These are phyloP conservation scores for Choanephora cucurbitarum DNA, from an alignment of 371 early-diverging fungal species.

Conservation along the genomic window DNA sequence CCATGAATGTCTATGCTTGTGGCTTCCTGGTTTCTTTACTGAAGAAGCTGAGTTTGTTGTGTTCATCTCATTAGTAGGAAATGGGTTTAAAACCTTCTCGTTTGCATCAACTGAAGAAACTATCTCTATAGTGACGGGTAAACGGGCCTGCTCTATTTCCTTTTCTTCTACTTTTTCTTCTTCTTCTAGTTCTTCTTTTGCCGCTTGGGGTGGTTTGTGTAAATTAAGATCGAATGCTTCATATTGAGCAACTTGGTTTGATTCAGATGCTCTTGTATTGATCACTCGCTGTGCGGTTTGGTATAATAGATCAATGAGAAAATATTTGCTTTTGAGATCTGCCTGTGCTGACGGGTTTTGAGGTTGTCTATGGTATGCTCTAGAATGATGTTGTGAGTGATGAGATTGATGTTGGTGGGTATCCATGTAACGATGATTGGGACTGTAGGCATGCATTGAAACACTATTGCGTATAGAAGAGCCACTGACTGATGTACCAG, in stretches of 20 bases:
- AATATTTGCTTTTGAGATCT: conserved; percentile 15
- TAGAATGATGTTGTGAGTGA: background rate
- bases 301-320: conserved; percentile 17
- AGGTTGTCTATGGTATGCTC: background rate
- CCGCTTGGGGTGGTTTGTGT: background rate
- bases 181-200: too few species aligned
- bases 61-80: background rate
- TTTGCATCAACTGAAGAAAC: background rate
- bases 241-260: conserved; percentile 10
- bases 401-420: conserved; percentile 3
- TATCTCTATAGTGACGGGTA: background rate
- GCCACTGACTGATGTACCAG: conserved; percentile 24
- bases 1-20: conserved; percentile 17
- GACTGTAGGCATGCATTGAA: conserved; percentile 20
- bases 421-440: conserved; percentile 23
- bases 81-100: background rate
- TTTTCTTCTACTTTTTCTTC: too few species aligned
- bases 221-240: conserved; percentile 12
- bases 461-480: conserved; percentile 28
- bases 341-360: background rate
- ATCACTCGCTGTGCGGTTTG: conserved; percentile 43
- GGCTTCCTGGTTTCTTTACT: background rate
- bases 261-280: conserved; percentile 35
- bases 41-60: conserved; percentile 2
- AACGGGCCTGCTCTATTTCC: background rate